phyloP scores from a whole-genome alignment of 495 filamentous ascomycete species.

The Penicillium canescens region DNA sequence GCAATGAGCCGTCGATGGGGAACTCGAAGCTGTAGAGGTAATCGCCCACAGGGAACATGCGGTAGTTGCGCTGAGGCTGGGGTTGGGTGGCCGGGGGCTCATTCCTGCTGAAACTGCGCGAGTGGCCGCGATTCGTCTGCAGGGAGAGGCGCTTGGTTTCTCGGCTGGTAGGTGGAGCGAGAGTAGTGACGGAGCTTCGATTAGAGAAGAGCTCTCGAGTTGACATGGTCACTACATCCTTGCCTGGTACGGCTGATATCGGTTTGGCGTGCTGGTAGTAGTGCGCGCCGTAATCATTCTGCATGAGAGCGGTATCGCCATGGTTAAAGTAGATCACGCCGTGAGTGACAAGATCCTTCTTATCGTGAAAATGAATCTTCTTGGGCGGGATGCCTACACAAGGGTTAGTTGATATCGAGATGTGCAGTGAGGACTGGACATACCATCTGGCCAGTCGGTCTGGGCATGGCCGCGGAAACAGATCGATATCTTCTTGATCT shows the following conservation, averaged over 20 bases:
- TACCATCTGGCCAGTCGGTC: slow-evolving; percentile 97
- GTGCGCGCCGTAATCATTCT: slow-evolving; percentile 55
- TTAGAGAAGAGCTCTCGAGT: slow-evolving; percentile 45
- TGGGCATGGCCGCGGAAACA: slow-evolving; percentile 82
- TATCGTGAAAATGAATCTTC: slow-evolving; percentile 82
- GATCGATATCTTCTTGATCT: slow-evolving; percentile 91
- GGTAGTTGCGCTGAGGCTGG: slow-evolving; percentile 85
- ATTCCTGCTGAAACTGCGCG: slow-evolving; percentile 83
- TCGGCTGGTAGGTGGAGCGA: slow-evolving; percentile 39
- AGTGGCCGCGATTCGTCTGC: slow-evolving; percentile 69
- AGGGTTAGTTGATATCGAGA: slow-evolving; percentile 8
- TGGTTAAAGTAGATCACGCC: slow-evolving; percentile 52
- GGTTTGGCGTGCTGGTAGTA: slow-evolving; percentile 46
- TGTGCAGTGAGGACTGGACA: not conserved
- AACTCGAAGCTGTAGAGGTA: slow-evolving; percentile 96
- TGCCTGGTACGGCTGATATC: slow-evolving; percentile 44
- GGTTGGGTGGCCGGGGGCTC: slow-evolving; percentile 59
- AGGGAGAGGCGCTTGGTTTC: slow-evolving; percentile 72
- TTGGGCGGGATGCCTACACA: slow-evolving; percentile 78
- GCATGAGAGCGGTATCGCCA: slow-evolving; percentile 63
- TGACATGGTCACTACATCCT: slow-evolving; percentile 43
- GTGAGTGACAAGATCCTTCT: slow-evolving; percentile 55
- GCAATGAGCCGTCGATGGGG: slow-evolving; percentile 86
- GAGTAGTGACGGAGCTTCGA: slow-evolving; percentile 35
- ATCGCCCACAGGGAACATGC: slow-evolving; percentile 83